Evolutionary conservation across 345 rosid species (phyloP).

Genomic region (Linum tenue): DNA sequence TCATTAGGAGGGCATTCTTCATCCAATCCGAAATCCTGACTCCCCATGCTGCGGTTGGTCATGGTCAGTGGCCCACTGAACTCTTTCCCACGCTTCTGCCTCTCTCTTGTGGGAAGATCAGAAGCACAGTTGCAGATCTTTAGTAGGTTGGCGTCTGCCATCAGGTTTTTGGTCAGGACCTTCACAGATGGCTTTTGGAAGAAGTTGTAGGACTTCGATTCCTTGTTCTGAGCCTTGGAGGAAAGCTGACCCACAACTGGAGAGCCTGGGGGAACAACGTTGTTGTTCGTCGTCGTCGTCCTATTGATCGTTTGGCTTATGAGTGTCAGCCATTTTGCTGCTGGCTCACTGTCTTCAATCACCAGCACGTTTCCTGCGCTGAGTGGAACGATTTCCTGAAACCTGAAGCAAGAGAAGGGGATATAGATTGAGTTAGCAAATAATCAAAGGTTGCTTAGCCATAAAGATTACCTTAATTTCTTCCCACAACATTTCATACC

Average conservation of each 20-base stretch:
- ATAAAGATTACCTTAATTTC: background rate
- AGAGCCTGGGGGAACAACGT: slow-evolving; percentile 19
- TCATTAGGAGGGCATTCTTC: slow-evolving; percentile 25
- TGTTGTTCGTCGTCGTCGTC: slow-evolving; percentile 29
- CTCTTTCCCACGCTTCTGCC: slow-evolving; percentile 30
- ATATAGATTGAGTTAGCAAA: background rate
- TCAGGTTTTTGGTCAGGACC: slow-evolving; percentile 53
- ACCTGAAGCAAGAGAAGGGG: slow-evolving; percentile 30
- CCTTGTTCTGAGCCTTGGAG: slow-evolving; percentile 26
- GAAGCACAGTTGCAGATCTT: slow-evolving; percentile 71
- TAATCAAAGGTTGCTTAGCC: background rate
- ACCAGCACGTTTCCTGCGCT: slow-evolving; percentile 94
- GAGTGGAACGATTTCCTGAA: slow-evolving; percentile 93
- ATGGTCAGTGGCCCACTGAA: slow-evolving; percentile 28
- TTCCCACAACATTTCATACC: slow-evolving; percentile 38
- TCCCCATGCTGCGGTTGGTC: slow-evolving; percentile 23
- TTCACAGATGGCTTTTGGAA: slow-evolving; percentile 76
- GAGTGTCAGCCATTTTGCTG: slow-evolving; percentile 84
- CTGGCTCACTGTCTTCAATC: slow-evolving; percentile 89
- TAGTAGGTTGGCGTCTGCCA: slow-evolving; percentile 55
- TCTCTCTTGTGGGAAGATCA: slow-evolving; percentile 28
- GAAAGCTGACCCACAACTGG: slow-evolving; percentile 22
- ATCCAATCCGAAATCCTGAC: background rate
- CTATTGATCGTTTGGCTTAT: slow-evolving; percentile 79
- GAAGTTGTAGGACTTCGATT: slow-evolving; percentile 40